A percentile compares a stretch with the other conserved stretches of the same genome.
phyloP scores from a whole-genome alignment of 2,329 filamentous ascomycete genomes.

The Talaromyces sp. region DNA sequence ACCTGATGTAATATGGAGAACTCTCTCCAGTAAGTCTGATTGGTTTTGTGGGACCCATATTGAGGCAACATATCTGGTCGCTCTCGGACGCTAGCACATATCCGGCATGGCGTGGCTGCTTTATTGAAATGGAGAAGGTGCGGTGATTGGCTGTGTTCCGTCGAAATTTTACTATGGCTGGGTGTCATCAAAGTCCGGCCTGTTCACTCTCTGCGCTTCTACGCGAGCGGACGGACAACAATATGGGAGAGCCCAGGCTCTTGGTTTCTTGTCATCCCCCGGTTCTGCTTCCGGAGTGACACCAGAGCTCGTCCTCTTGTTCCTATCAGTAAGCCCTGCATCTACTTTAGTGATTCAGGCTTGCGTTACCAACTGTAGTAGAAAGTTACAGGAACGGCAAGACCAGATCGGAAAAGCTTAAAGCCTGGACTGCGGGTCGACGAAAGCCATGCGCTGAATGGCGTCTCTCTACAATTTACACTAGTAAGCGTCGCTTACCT shows the following conservation, averaged over 20 bases:
- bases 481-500: constrained; percentile 5
- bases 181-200: neutral
- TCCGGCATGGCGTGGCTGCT: neutral
- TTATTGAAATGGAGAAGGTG: neutral
- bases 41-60: neutral
- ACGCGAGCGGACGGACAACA: neutral
- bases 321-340: neutral
- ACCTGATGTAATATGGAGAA: neutral
- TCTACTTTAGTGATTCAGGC: neutral
- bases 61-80: constrained; percentile 3
- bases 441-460: neutral
- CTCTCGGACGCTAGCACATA: neutral
- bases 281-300: neutral
- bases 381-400: neutral
- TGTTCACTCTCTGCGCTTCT: neutral
- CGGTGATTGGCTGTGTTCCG: constrained; percentile 1
- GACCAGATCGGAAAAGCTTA: neutral
- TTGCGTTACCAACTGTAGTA: too few relatives aligned
- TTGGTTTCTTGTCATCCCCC: neutral
- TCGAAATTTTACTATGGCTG: neutral
- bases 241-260: neutral
- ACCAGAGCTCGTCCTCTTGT: neutral
- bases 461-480: neutral
- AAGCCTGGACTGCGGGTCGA: neutral
- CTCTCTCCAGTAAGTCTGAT: neutral